A percentile compares a stretch with the other conserved stretches of the same genome.
Conservation (phyloP, 2,329 filamentous ascomycete species). For the Claviceps sp. region DNA sequence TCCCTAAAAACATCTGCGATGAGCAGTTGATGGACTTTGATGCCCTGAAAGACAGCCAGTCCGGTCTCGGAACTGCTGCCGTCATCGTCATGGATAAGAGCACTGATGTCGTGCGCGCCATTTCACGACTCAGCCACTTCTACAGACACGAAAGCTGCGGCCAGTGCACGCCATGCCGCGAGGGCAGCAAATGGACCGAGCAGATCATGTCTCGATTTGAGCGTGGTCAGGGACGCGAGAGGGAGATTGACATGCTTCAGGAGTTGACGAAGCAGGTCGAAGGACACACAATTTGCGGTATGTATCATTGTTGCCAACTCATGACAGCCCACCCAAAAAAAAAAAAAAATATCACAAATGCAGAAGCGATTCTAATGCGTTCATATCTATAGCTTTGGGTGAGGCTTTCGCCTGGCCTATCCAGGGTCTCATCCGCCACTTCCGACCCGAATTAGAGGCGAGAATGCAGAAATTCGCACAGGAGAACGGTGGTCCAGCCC, state of each 20-base stretch:
- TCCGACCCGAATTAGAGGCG: slow-evolving; percentile 88
- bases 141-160: slow-evolving; percentile 98
- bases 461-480: slow-evolving; percentile 71
- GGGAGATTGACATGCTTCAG: slow-evolving; percentile 99
- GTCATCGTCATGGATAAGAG: slow-evolving; percentile 99
- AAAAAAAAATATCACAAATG: background rate
- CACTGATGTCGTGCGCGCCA: slow-evolving; percentile 87
- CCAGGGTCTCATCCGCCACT: slow-evolving; percentile 95
- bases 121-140: slow-evolving; percentile 85
- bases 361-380: background rate
- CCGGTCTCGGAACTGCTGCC: slow-evolving; percentile 89
- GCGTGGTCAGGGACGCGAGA: slow-evolving; percentile 71
- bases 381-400: slow-evolving; percentile 51
- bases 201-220: slow-evolving; percentile 98
- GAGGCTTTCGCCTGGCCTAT: slow-evolving; percentile 98
- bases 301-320: slow-evolving; percentile 17
- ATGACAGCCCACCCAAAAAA: background rate
- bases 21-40: slow-evolving; percentile 99
- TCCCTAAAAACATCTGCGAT: slow-evolving; percentile 82
- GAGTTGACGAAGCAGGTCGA: slow-evolving; percentile 99
- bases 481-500: slow-evolving; percentile 56
- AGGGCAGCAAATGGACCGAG: slow-evolving; percentile 97
- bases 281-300: slow-evolving; percentile 95
- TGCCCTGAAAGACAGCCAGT: slow-evolving; percentile 92
- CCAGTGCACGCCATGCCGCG: slow-evolving; percentile 98